A percentile compares a stretch with the other conserved stretches of the same genome.
Conservation (phyloP, 106 monocot species). For the Acanthochlamys bracteata region DNA sequence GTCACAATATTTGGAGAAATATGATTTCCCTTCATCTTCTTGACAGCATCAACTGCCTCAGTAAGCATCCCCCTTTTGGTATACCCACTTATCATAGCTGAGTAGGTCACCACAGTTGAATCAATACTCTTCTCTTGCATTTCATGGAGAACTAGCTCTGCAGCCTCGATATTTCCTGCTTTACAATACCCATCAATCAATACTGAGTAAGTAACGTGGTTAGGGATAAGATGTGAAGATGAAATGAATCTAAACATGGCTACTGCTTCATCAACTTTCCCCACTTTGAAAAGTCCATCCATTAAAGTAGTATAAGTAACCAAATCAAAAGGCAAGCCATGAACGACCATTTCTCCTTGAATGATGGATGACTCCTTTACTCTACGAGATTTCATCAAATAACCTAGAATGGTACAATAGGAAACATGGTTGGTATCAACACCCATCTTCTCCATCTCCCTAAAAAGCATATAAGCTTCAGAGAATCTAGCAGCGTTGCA, state of each 20-base stretch:
- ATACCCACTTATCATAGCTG: slow-evolving; percentile 72
- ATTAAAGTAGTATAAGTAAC: slow-evolving; percentile 47
- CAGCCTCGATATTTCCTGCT: slow-evolving; percentile 42
- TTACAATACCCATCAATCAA: slow-evolving; percentile 78
- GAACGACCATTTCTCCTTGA: slow-evolving; percentile 56
- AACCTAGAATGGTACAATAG: slow-evolving; percentile 54
- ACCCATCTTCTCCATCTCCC: slow-evolving; percentile 81
- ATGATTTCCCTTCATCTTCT: slow-evolving; percentile 54
- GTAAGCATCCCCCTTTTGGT: slow-evolving; percentile 48
- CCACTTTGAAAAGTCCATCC: slow-evolving; percentile 51
- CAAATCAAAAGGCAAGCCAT: slow-evolving; percentile 66
- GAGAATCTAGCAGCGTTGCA: slow-evolving; percentile 40
- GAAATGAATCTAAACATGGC: slow-evolving; percentile 33
- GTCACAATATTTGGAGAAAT: slow-evolving; percentile 55
- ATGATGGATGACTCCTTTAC: slow-evolving; percentile 23
- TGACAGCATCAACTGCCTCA: slow-evolving; percentile 43
- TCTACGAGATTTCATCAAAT: slow-evolving; percentile 41
- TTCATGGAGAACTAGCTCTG: slow-evolving; percentile 42
- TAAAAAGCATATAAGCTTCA: slow-evolving; percentile 64
- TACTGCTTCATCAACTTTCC: slow-evolving; percentile 54
- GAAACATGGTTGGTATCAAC: slow-evolving; percentile 65
- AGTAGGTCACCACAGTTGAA: slow-evolving; percentile 63
- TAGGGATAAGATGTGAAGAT: slow-evolving; percentile 26
- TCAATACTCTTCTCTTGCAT: slow-evolving; percentile 35
- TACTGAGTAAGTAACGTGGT: slow-evolving; percentile 41